Evolutionary conservation across 306 rosid genomes (phyloP).

Genomic region (Medicago truncatula): DNA sequence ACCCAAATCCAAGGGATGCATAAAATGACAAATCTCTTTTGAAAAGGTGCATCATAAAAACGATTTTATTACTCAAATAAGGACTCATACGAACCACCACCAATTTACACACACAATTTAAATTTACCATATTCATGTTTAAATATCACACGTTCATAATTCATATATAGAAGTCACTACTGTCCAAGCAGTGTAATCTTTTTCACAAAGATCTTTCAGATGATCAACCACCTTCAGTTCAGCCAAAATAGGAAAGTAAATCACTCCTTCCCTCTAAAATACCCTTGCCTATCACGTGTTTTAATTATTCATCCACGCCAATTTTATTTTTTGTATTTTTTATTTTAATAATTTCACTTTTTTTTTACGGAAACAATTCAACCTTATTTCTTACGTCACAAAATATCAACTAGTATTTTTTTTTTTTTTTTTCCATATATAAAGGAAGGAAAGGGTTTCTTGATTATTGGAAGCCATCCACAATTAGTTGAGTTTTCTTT

Average conservation of each 20-base stretch:
- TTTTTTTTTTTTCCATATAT: conserved; percentile 21
- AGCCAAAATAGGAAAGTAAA: not conserved
- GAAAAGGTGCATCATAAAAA: not conserved
- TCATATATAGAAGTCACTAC: conserved; percentile 26
- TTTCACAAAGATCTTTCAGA: conserved; percentile 44
- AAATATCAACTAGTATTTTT: conserved; percentile 36
- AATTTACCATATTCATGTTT: not conserved
- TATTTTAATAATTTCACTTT: not conserved
- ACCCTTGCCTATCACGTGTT: conserved; percentile 78
- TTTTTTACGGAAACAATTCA: too few relatives aligned
- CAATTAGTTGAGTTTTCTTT: not conserved
- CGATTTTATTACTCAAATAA: not conserved
- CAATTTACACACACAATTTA: not conserved
- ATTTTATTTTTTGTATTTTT: not conserved
- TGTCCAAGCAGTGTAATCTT: conserved; percentile 27
- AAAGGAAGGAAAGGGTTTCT: not conserved
- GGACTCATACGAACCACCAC: not conserved
- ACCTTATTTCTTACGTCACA: conserved; percentile 8
- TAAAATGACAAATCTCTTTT: too few relatives aligned
- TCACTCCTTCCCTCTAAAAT: conserved; percentile 38
- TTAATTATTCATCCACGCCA: conserved; percentile 33
- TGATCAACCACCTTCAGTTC: conserved; percentile 47
- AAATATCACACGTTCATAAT: not conserved
- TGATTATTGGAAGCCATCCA: conserved; percentile 1
- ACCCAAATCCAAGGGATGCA: not conserved